Percentiles rank a stretch among this genome's conserved stretches.
phyloP scores from a whole-genome alignment of 1,284 basidiomycete genomes.

The Tausonia pullulans region DNA sequence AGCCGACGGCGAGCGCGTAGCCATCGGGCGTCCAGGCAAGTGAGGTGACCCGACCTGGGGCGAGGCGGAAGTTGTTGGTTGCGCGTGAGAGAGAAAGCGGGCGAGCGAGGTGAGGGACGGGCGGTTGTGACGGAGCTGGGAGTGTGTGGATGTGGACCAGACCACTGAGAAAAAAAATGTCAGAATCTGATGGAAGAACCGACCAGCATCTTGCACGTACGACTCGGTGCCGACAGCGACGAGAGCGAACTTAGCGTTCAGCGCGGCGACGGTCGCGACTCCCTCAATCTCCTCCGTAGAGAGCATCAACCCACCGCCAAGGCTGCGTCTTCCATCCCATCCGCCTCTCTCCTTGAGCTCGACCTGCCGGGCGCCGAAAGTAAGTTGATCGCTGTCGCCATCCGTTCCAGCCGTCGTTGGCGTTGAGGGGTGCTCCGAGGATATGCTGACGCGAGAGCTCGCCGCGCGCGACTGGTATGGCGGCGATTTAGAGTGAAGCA shows the following conservation, averaged over 20 bases:
- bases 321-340: neutral
- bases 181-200: slow-evolving; percentile 31
- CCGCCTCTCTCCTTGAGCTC: slow-evolving; percentile 17
- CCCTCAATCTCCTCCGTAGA: neutral
- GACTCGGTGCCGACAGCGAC: slow-evolving; percentile 68
- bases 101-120: slow-evolving; percentile 23
- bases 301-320: slow-evolving; percentile 11
- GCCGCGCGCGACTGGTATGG: slow-evolving; percentile 18
- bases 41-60: slow-evolving; percentile 57
- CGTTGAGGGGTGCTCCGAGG: slow-evolving; percentile 58
- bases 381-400: slow-evolving; percentile 26
- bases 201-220: slow-evolving; percentile 35
- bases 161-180: slow-evolving; percentile 52
- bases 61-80: slow-evolving; percentile 23
- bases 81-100: slow-evolving; percentile 21
- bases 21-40: slow-evolving; percentile 93
- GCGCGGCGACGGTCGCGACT: slow-evolving; percentile 38
- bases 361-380: neutral
- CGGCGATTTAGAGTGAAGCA: neutral
- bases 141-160: slow-evolving; percentile 44
- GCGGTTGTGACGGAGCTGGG: slow-evolving; percentile 48
- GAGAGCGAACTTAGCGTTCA: slow-evolving; percentile 76
- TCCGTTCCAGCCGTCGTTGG: slow-evolving; percentile 45
- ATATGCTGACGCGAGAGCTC: slow-evolving; percentile 45
- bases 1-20: slow-evolving; percentile 92